Conservation (phyloP, 345 rosid species). For the Gossypium herbaceum region DNA sequence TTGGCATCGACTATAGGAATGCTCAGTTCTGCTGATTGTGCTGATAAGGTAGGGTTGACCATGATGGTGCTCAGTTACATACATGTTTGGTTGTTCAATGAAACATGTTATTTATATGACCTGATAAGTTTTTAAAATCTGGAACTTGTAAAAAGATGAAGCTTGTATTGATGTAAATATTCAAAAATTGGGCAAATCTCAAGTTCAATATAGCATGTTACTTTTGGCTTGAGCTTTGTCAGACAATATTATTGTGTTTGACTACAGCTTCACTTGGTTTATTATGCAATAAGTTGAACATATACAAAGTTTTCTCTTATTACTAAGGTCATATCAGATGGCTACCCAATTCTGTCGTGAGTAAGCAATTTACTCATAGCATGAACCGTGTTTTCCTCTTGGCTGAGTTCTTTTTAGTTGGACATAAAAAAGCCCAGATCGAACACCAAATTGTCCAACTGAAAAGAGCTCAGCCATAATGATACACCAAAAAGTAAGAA, state of each 20-base stretch:
- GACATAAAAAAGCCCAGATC: neutral
- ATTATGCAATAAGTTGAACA: neutral
- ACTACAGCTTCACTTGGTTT: neutral
- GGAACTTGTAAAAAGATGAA: neutral
- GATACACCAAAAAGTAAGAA: no score
- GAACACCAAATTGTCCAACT: no score
- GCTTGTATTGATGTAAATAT: neutral
- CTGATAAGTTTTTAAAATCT: neutral
- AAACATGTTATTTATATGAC: neutral
- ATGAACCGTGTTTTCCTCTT: neutral
- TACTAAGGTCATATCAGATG: neutral
- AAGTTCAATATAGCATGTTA: neutral
- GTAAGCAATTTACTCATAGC: neutral
- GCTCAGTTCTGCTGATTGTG: conserved; percentile 39
- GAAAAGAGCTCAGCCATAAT: no score
- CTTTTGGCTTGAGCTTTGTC: neutral
- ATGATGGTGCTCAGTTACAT: conserved; percentile 12
- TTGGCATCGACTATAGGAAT: conserved; percentile 63
- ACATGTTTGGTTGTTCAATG: conserved; percentile 8
- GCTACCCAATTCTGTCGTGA: neutral
- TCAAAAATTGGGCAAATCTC: neutral
- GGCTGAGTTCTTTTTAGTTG: neutral
- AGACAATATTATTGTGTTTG: neutral
- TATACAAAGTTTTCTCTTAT: neutral
- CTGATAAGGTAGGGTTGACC: conserved; percentile 56